Evolutionary conservation across 1,284 basidiomycete genomes (phyloP).

Genomic region (Rhodotorula sp.): DNA sequence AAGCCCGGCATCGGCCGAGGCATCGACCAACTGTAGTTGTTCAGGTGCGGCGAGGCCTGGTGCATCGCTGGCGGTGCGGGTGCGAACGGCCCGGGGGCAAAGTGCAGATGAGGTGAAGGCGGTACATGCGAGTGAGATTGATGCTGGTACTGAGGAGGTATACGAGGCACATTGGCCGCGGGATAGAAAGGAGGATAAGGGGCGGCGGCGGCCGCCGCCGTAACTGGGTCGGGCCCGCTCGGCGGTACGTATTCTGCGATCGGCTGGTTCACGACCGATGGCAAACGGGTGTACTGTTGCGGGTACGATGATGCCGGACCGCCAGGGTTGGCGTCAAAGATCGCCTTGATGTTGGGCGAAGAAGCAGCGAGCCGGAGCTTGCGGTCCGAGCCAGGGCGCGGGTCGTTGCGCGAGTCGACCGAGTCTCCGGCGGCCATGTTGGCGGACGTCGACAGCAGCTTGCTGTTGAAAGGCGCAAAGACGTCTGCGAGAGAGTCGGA

Average conservation of each 20-base stretch:
- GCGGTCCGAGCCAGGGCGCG: conserved; percentile 27
- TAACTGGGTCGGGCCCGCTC: conserved; percentile 4
- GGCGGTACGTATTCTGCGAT: conserved; percentile 1
- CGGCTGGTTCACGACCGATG: conserved; percentile 2
- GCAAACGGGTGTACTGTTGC: conserved; percentile 10
- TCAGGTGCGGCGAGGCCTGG: conserved; percentile 18
- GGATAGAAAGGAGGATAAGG: conserved; percentile 27
- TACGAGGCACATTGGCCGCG: conserved; percentile 15
- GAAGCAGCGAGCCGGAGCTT: conserved; percentile 73
- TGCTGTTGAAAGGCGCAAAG: conserved; percentile 95
- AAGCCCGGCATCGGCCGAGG: conserved; percentile 30
- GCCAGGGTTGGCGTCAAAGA: conserved; percentile 65
- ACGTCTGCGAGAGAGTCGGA: conserved; percentile 91
- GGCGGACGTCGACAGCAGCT: conserved; percentile 66
- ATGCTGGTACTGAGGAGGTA: conserved; percentile 20
- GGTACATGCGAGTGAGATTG: neutral
- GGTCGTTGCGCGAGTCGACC: conserved; percentile 15
- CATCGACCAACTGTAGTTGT: conserved; percentile 29
- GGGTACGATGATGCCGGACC: conserved; percentile 16
- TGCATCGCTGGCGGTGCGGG: neutral
- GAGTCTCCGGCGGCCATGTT: neutral
- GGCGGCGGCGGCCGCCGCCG: conserved; percentile 3
- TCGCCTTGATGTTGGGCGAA: conserved; percentile 89
- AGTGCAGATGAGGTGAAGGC: conserved; percentile 7
- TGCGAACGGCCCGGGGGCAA: conserved; percentile 7